phyloP scores from a whole-genome alignment of 2,329 filamentous ascomycete species.

The Apiospora rasikravindrae region DNA sequence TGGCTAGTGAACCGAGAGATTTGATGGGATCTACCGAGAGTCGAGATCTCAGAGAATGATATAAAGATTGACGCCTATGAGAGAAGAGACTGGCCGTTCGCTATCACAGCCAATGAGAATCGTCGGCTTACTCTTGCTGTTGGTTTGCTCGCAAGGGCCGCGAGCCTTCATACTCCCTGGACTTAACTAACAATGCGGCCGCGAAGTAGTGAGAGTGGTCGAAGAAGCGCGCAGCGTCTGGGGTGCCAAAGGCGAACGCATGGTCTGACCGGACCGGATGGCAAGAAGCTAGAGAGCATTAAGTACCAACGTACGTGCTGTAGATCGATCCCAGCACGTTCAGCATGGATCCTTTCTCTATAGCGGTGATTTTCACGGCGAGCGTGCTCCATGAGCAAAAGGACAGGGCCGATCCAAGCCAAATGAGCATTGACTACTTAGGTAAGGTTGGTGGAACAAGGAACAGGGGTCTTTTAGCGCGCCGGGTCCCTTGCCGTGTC shows the following conservation, averaged over 20 bases:
- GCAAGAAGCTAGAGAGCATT: background rate
- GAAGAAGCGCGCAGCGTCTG: slow-evolving; percentile 9
- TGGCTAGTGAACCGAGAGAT: background rate
- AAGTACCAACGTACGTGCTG: background rate
- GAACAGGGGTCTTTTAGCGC: slow-evolving; percentile 7
- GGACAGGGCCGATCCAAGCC: background rate
- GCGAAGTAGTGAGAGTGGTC: background rate
- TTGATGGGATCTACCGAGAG: background rate
- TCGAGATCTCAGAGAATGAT: background rate
- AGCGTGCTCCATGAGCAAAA: background rate
- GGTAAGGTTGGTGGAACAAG: background rate
- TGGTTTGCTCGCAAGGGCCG: background rate
- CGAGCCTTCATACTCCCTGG: background rate
- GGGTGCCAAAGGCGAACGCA: background rate
- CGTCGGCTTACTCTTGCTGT: background rate
- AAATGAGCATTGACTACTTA: slow-evolving; percentile 12
- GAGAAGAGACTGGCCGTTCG: background rate
- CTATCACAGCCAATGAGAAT: background rate
- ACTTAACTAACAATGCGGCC: background rate
- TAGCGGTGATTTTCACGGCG: background rate
- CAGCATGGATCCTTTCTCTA: background rate
- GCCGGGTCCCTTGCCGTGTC: background rate
- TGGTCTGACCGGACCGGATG: slow-evolving; percentile 2
- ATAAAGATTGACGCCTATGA: background rate
- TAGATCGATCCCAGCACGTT: slow-evolving; percentile 7